Evolutionary conservation across 1,284 basidiomycete species (phyloP), one percentile per base, ranked within the genome.

Genomic region (Cutaneotrichosporon sp.): DNA sequence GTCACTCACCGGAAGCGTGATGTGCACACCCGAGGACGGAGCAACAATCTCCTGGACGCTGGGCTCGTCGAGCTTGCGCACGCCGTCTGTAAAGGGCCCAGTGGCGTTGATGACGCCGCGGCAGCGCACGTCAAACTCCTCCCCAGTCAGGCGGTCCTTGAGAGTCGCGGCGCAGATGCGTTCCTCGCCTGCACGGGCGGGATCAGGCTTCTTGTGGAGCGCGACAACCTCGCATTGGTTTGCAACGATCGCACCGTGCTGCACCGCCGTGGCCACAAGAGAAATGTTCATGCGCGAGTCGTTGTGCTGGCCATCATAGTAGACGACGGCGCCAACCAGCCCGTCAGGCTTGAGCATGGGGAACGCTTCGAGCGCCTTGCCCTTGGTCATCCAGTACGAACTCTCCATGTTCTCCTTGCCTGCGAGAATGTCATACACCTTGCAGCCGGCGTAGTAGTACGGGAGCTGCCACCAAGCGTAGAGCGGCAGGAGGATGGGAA

Each of bases 221-320:
- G 84, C 81, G 13, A 87, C 88, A 55, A 98, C 93, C 75, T 95
- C 90, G 74, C 88, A 88, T 82, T 98, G 92, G 83, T 99, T 99
- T 56, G 90, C 88, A 13, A 90, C 89, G 7, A 88, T 86, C 1
- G 95, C 94, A 49, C 96, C 96, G 67, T 92, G 88, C 74, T 93
- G 91, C 51, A 97, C 92, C 9, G 96, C 96, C 6, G 91, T 97
- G 87, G 97, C 88, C 72, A 95, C 85, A 59, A 95, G 85, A 1
- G 95, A 92, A 61, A 97, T 88, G 82, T 98, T 98, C 96, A 99
- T 99, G 42, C 96, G 87, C 6, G 96, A 90, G 76, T 99, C 96
- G 74, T 97, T 99, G 83, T 99, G 96, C 83, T 97, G 96, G 59
- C 94, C 94, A 75, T 99, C 96, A 71, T 98, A 97, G 81, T 98